A percentile compares a stretch with the other conserved stretches of the same genome.
Evolutionary conservation across 2,329 filamentous ascomycete genomes (phyloP).

Genomic region (Ceratocystis cacaofunesta): DNA sequence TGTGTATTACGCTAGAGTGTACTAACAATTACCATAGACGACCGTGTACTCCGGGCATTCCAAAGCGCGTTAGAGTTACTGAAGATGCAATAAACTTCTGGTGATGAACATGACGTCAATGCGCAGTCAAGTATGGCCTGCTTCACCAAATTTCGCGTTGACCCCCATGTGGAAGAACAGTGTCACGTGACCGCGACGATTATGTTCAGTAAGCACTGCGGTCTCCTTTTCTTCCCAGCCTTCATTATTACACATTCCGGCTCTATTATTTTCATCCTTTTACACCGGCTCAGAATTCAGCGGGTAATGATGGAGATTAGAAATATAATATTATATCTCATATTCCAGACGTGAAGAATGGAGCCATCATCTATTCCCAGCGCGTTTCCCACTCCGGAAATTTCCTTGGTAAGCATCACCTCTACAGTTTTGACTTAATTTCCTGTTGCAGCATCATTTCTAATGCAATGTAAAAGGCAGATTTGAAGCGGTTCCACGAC

Average conservation of each 20-base stretch:
- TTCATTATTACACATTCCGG: background rate
- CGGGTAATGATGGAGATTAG: background rate
- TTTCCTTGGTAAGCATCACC: background rate
- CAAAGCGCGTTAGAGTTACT: slow-evolving; percentile 45
- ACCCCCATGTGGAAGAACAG: too few species aligned
- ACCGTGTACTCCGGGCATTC: slow-evolving; percentile 46
- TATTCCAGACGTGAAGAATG: slow-evolving; percentile 3
- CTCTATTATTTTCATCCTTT: background rate
- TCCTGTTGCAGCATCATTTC: background rate
- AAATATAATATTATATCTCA: too few species aligned
- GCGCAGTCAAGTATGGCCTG: background rate
- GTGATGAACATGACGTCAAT: background rate
- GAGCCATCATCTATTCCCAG: background rate
- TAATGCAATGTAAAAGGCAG: background rate
- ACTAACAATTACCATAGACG: slow-evolving; percentile 10
- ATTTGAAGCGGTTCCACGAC: slow-evolving; percentile 10
- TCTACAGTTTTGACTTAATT: background rate
- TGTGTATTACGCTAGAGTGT: background rate
- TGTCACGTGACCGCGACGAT: too few species aligned
- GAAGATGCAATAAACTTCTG: slow-evolving; percentile 20
- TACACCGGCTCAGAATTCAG: too few species aligned
- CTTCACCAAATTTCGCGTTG: background rate
- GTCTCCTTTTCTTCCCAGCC: background rate
- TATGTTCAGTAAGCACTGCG: background rate
- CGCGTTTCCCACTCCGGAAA: background rate